Conservation (phyloP, 2,329 filamentous ascomycete genomes). For the Neofusicoccum sp. region DNA sequence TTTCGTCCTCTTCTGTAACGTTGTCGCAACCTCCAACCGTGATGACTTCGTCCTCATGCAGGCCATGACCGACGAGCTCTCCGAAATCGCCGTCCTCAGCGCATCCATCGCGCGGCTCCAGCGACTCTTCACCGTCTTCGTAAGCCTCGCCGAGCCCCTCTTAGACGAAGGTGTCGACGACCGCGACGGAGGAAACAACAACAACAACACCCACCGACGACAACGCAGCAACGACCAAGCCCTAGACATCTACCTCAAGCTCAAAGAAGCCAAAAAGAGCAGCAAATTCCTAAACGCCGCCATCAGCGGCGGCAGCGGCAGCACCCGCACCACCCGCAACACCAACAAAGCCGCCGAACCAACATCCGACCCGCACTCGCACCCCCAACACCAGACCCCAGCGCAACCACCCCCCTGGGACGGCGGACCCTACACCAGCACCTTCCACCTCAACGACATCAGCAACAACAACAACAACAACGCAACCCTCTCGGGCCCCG, state of each 20-base stretch:
- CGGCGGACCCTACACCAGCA: background rate
- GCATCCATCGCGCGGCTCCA: constrained; percentile 31
- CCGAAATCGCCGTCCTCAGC: constrained; percentile 29
- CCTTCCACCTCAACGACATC: constrained; percentile 5
- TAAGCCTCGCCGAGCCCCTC: constrained; percentile 32
- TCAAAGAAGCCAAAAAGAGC: background rate
- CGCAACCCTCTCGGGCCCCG: background rate
- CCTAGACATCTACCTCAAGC: constrained; percentile 1
- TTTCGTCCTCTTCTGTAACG: constrained; percentile 37
- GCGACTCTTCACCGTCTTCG: constrained; percentile 29
- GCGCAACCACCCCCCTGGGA: background rate
- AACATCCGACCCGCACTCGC: too few species aligned
- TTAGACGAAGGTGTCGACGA: constrained; percentile 19
- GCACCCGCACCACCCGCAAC: background rate
- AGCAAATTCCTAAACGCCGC: background rate
- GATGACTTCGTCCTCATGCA: constrained; percentile 32
- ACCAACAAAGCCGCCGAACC: background rate
- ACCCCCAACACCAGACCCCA: background rate
- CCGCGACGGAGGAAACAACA: background rate
- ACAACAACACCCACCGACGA: background rate
- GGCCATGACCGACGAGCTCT: constrained; percentile 30
- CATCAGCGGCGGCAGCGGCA: background rate
- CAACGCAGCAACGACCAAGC: background rate
- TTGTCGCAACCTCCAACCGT: constrained; percentile 33
- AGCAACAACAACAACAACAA: background rate